Evolutionary conservation across 495 filamentous ascomycete species (phyloP).

Genomic region (Haplographium delicatum): DNA sequence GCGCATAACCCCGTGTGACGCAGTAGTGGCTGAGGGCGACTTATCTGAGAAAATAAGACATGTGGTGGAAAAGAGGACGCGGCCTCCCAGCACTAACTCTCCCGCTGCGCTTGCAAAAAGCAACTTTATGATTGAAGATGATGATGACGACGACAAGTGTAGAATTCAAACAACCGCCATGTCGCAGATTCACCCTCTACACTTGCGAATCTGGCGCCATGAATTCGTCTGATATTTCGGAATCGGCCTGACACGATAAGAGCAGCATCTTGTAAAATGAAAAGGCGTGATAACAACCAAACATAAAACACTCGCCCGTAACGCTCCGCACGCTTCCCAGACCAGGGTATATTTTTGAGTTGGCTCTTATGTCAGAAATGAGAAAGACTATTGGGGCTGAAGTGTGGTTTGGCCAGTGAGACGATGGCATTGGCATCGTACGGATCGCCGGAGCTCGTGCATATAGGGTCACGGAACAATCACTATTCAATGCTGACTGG

Average conservation of each 20-base stretch:
- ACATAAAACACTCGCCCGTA: too few relatives aligned
- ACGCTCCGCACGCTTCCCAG: too few relatives aligned
- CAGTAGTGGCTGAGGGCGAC: neutral
- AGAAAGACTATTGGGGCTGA: neutral
- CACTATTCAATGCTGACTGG: too few relatives aligned
- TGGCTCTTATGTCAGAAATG: neutral
- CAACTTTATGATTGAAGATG: neutral
- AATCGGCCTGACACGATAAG: too few relatives aligned
- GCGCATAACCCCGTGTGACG: neutral
- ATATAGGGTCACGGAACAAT: neutral
- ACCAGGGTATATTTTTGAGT: too few relatives aligned
- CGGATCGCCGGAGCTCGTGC: constrained; percentile 3
- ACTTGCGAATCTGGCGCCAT: too few relatives aligned
- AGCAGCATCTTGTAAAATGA: too few relatives aligned
- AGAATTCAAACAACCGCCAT: neutral
- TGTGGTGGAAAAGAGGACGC: neutral
- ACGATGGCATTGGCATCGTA: neutral
- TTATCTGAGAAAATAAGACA: neutral
- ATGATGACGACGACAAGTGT: neutral
- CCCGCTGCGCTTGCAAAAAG: neutral
- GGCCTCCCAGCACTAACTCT: neutral
- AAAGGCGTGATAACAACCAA: too few relatives aligned
- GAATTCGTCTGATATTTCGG: too few relatives aligned
- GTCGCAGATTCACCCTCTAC: neutral
- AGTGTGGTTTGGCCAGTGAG: neutral